Base-by-base conservation (phyloP, 2,329 filamentous ascomycete species). In the Talaromyces sp. region DNA sequence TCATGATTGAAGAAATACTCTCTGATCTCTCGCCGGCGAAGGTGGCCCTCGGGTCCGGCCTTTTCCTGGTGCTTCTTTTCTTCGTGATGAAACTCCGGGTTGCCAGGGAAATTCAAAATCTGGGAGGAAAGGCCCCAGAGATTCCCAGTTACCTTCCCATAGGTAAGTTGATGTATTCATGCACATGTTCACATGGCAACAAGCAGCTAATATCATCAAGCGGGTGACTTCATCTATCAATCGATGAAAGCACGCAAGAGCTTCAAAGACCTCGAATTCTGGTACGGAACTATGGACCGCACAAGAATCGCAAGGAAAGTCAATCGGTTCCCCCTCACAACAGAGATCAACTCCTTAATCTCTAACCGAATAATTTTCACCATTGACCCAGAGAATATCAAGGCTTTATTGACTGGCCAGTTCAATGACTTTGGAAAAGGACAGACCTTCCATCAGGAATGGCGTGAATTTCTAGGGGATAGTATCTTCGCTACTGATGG, bases 401-500 rank as follows among this genome's bases (percentile, higher is more conserved):
- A 93, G 73, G 88, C 90, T 27, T 82, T 94, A 46, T 79, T 94
- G 21, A 88, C 90, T 0, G 88, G 87, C 1, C 88, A 93, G 69
- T 95, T 94, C 69, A 75, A 74, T 53, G 87, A 91, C 68, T 94
- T 85, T 68, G 90, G 90, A 65, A 93, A 94, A 74, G 90, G 90
- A n/a, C 77, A 86, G 65, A 75, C 80, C 29, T 92, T 93, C 75
- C 86, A 90, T 68, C 65, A 74, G n/a, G 85, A 90, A 57, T 92
- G 88, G 87, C 78, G 82, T 59, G 82, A 84, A 9, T 67, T 68
- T 53, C 55, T 68, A 8, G 67, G 67, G 1, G 85, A 92, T 69
- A 85, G 85, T 77, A 88, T 88, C 79, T 91, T 90, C 74, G 87
- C 87, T 8, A 95, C 91, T 0, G 92, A 97, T 70, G 88, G 89